Evolutionary conservation across 352 stramenopile genomes (phyloP).

Genomic region (Pythium diclinum): DNA sequence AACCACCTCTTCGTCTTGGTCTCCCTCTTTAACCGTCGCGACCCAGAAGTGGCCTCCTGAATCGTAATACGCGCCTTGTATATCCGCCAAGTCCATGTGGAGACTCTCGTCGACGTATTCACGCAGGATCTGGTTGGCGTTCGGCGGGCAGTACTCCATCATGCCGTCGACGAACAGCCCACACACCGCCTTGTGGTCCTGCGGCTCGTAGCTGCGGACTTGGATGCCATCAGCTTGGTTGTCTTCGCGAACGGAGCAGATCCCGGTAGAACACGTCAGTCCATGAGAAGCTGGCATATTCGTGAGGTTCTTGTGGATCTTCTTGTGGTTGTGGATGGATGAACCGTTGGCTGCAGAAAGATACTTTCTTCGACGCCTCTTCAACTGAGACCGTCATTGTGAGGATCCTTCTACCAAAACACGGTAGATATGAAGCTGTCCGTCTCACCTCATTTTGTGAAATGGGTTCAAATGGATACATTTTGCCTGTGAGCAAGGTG

Average conservation of each 20-base stretch:
- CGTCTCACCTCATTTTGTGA: not conserved
- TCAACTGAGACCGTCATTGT: not conserved
- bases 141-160: constrained; percentile 11
- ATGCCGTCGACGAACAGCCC: constrained; percentile 26
- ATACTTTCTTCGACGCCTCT: too few relatives aligned
- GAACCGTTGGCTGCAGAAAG: not conserved
- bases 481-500: not conserved
- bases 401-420: not conserved
- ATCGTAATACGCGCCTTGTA: constrained; percentile 34
- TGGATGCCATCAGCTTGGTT: not conserved
- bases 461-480: not conserved
- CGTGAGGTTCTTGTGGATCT: too few relatives aligned
- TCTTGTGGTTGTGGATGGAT: not conserved
- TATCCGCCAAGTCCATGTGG: constrained; percentile 34
- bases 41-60: constrained; percentile 51
- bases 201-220: constrained; percentile 22
- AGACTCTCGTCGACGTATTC: constrained; percentile 31
- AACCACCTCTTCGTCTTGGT: constrained; percentile 12
- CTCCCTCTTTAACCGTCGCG: constrained; percentile 25
- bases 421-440: not conserved
- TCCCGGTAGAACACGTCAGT: not conserved
- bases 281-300: not conserved
- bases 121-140: constrained; percentile 8
- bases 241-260: not conserved
- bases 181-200: constrained; percentile 17